Percentiles rank a stretch among this genome's conserved stretches.
Evolutionary conservation across 1,284 basidiomycete genomes (phyloP).

Genomic region (Xerocomus nothofagi): DNA sequence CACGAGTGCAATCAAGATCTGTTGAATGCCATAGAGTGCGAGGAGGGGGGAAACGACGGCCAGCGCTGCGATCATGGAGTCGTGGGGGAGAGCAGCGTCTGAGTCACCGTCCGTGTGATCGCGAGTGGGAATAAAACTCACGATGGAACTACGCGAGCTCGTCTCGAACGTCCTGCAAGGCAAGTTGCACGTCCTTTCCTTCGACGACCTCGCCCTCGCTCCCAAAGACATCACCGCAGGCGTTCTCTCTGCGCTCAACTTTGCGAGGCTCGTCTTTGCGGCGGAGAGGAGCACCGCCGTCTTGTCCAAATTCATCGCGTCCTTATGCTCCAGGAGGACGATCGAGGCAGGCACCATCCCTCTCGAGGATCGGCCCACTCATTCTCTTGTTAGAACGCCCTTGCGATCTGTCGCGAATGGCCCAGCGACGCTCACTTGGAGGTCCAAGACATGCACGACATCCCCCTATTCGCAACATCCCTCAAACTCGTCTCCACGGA

Average conservation of each 20-base stretch:
- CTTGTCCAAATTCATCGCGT: constrained; percentile 37
- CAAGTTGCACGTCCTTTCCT: constrained; percentile 36
- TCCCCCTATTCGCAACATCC: constrained; percentile 43
- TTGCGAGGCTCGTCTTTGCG: constrained; percentile 47
- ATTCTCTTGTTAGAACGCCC: constrained; percentile 41
- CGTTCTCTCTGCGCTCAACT: constrained; percentile 59
- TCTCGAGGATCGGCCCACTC: neutral
- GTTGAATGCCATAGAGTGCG: constrained; percentile 19
- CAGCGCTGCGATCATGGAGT: constrained; percentile 27
- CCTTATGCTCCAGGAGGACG: constrained; percentile 39
- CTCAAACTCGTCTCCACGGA: constrained; percentile 41
- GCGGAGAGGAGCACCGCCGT: constrained; percentile 33
- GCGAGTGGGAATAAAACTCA: constrained; percentile 3
- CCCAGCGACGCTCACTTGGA: constrained; percentile 47
- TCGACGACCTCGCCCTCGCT: constrained; percentile 43
- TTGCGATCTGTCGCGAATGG: constrained; percentile 51
- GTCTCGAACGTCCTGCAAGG: constrained; percentile 27
- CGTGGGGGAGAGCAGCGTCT: no score
- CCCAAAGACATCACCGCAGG: constrained; percentile 43
- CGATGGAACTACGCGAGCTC: constrained; percentile 21
- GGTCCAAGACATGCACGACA: constrained; percentile 42
- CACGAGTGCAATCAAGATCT: constrained; percentile 11
- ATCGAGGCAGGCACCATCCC: constrained; percentile 35
- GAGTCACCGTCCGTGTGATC: no score
- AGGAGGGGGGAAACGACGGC: constrained; percentile 23